A percentile compares a stretch with the other conserved stretches of the same genome.
Conservation (phyloP, 2,329 filamentous ascomycete genomes). For the Stagonosporopsis vannaccii region DNA sequence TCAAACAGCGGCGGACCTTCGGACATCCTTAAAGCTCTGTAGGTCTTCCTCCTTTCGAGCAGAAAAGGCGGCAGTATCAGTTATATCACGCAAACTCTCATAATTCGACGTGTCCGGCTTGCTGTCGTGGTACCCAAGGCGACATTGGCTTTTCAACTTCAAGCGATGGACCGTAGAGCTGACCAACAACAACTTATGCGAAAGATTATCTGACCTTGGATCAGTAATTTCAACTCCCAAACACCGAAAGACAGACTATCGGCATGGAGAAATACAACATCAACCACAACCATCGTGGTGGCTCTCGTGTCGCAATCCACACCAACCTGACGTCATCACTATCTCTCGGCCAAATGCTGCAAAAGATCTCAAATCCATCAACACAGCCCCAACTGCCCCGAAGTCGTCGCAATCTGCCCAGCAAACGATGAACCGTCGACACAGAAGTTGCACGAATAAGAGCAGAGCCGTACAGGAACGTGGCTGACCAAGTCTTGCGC, state of each 20-base stretch:
- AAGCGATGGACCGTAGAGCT: too few species aligned
- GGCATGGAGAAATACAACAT: neutral
- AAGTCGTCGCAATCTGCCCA: constrained; percentile 7
- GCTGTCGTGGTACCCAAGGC: too few species aligned
- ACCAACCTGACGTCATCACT: constrained; percentile 5
- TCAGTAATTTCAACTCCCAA: neutral
- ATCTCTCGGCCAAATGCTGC: neutral
- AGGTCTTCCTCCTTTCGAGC: too few species aligned
- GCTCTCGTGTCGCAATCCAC: constrained; percentile 1
- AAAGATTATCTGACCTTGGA: too few species aligned
- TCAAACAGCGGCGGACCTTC: too few species aligned
- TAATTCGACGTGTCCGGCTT: too few species aligned
- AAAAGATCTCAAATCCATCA: constrained; percentile 47
- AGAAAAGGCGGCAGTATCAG: too few species aligned
- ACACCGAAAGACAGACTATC: neutral
- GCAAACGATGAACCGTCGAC: constrained; percentile 11
- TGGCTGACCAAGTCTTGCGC: constrained; percentile 2
- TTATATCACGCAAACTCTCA: too few species aligned
- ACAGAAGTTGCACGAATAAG: constrained; percentile 9
- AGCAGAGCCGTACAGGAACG: neutral
- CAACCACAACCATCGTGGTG: neutral
- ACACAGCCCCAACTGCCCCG: neutral
- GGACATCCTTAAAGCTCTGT: too few species aligned
- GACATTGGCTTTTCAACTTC: too few species aligned
- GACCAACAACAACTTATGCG: too few species aligned